Percentiles rank a stretch among this genome's conserved stretches.
Conservation (phyloP, 163 green algal species). For the Scenedesmus sp. region DNA sequence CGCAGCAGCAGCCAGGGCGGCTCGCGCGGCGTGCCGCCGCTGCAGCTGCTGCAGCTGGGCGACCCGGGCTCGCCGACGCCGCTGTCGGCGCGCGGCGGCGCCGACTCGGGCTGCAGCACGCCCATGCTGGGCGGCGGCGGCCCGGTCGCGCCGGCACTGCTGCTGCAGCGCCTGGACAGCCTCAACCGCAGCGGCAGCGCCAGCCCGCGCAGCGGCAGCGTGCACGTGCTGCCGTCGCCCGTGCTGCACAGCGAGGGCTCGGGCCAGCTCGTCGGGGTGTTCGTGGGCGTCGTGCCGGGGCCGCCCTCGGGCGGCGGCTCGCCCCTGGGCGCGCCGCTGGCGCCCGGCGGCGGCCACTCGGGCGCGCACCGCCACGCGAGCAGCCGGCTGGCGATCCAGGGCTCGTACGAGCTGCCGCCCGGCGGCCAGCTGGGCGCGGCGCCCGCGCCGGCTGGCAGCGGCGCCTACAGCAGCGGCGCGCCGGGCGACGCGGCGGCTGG, state of each 20-base stretch:
- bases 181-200: constrained; percentile 29
- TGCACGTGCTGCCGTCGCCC: constrained; percentile 1
- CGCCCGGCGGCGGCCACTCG: neutral
- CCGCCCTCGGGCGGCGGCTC: neutral
- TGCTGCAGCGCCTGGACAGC: constrained; percentile 39
- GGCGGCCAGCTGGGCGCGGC: constrained; percentile 2
- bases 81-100: neutral
- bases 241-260: constrained; percentile 20
- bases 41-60: constrained; percentile 14
- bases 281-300: neutral
- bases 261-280: constrained; percentile 28
- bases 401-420: constrained; percentile 39
- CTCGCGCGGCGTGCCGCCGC: neutral
- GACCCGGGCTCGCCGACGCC: neutral
- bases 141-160: neutral
- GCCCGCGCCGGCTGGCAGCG: neutral
- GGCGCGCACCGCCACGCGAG: constrained; percentile 4
- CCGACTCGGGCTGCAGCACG: no score
- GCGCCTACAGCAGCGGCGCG: neutral
- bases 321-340: no score
- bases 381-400: constrained; percentile 39
- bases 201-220: constrained; percentile 16
- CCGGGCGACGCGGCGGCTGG: neutral
- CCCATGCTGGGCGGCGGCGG: neutral
- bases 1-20: constrained; percentile 35